phyloP scores from a whole-genome alignment of 495 filamentous ascomycete species.

The Letharia columbiana region DNA sequence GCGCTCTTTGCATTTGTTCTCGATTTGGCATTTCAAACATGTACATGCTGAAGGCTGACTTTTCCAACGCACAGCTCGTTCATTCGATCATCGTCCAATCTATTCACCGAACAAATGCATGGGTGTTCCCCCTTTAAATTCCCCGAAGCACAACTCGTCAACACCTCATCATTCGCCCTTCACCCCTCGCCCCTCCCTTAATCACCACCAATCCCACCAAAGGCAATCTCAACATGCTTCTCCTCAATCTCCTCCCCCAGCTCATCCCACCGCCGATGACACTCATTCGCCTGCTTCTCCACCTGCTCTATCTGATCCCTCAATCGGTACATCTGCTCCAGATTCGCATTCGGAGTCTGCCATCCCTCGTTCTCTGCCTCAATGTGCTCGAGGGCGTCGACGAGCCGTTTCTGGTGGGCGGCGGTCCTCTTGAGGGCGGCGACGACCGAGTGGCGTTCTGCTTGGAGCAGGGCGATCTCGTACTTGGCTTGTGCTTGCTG shows the following conservation, averaged over 20 bases:
- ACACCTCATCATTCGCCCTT: neutral
- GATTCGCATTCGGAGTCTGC: neutral
- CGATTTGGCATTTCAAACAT: neutral
- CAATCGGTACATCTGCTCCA: neutral
- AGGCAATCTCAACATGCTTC: conserved; percentile 2
- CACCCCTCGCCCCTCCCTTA: neutral
- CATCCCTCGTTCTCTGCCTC: neutral
- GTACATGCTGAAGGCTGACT: neutral
- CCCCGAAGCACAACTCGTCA: neutral
- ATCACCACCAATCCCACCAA: neutral
- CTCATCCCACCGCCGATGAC: neutral
- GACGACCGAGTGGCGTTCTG: neutral
- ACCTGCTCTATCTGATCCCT: neutral
- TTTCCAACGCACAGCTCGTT: neutral
- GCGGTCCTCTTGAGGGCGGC: neutral
- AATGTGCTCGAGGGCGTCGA: neutral
- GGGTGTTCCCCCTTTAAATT: neutral
- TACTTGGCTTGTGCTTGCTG: neutral
- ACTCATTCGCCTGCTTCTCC: neutral
- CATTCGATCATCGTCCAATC: neutral
- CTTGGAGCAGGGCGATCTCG: neutral
- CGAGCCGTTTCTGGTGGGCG: neutral
- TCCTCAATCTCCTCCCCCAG: neutral
- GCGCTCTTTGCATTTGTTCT: neutral
- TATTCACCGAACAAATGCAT: neutral